Percentiles rank a stretch among this genome's conserved stretches.
These are phyloP conservation scores for Rhexocercosporidium sp. DNA, from an alignment of 2,329 filamentous ascomycete species.

Conservation along the genomic window DNA sequence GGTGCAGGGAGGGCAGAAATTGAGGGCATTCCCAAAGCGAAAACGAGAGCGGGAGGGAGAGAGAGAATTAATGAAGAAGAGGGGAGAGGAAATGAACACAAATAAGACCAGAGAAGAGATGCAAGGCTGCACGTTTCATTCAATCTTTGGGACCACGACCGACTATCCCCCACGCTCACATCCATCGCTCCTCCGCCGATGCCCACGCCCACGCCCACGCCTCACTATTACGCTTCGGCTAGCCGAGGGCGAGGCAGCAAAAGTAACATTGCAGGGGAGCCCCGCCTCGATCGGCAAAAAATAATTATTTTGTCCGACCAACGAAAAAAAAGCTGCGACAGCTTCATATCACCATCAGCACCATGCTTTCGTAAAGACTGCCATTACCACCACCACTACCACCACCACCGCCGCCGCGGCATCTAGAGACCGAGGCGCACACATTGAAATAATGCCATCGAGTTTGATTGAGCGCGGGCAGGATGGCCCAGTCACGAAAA, in stretches of 20 bases:
- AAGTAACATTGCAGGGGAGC: constrained; percentile 4
- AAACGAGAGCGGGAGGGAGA: background rate
- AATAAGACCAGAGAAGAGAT: background rate
- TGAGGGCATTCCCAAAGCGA: background rate
- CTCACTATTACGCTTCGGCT: no score
- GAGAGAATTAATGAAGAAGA: background rate
- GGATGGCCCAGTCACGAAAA: constrained; percentile 72
- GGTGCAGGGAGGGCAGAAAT: background rate
- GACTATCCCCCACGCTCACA: no score
- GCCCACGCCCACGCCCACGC: no score
- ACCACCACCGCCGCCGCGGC: background rate
- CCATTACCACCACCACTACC: background rate
- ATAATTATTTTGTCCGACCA: constrained; percentile 4
- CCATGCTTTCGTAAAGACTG: background rate
- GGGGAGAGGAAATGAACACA: background rate
- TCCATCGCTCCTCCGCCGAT: no score
- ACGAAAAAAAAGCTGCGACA: constrained; percentile 13
- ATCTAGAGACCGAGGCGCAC: background rate
- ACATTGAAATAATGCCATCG: constrained; percentile 50
- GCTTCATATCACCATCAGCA: background rate
- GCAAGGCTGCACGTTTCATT: background rate
- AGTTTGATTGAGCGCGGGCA: constrained; percentile 47
- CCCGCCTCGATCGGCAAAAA: background rate
- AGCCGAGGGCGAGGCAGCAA: no score
- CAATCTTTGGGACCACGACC: no score